phyloP scores from a whole-genome alignment of 1,139 yeast species.

The Waltiozyma sp. region DNA sequence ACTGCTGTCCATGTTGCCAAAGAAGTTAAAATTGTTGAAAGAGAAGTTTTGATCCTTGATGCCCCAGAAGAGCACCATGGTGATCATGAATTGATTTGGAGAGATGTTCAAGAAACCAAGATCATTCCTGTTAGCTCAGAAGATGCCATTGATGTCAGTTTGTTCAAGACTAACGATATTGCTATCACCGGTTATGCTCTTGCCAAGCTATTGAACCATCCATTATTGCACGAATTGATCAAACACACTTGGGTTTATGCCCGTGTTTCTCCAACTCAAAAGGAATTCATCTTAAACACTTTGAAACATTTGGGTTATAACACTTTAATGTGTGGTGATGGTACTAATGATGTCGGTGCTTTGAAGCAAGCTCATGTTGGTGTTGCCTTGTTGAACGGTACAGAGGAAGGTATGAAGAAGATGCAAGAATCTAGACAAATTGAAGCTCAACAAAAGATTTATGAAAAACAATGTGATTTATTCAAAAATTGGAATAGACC shows the following conservation, averaged over 20 bases:
- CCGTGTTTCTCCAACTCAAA: slow-evolving; percentile 93
- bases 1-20: slow-evolving; percentile 98
- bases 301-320: slow-evolving; percentile 83
- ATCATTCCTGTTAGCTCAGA: slow-evolving; percentile 57
- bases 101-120: slow-evolving; percentile 69
- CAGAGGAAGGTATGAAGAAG: slow-evolving; percentile 88
- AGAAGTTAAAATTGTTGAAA: slow-evolving; percentile 79
- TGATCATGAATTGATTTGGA: slow-evolving; percentile 65
- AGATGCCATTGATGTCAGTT: slow-evolving; percentile 42
- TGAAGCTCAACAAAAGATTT: slow-evolving; percentile 55
- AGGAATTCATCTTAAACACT: slow-evolving; percentile 78
- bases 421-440: slow-evolving; percentile 71
- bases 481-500: slow-evolving; percentile 77
- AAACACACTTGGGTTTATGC: slow-evolving; percentile 96
- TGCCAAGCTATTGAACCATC: slow-evolving; percentile 48
- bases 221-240: slow-evolving; percentile 59
- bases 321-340: slow-evolving; percentile 99
- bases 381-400: slow-evolving; percentile 92
- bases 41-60: slow-evolving; percentile 79
- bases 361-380: slow-evolving; percentile 97
- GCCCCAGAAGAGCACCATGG: slow-evolving; percentile 55
- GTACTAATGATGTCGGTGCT: slow-evolving; percentile 99
- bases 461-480: slow-evolving; percentile 74
- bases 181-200: slow-evolving; percentile 94
- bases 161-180: slow-evolving; percentile 65